These are phyloP conservation scores for Gamsiella multidivaricata DNA, from an alignment of 192 early-diverging fungal genomes.

Conservation along the genomic window DNA sequence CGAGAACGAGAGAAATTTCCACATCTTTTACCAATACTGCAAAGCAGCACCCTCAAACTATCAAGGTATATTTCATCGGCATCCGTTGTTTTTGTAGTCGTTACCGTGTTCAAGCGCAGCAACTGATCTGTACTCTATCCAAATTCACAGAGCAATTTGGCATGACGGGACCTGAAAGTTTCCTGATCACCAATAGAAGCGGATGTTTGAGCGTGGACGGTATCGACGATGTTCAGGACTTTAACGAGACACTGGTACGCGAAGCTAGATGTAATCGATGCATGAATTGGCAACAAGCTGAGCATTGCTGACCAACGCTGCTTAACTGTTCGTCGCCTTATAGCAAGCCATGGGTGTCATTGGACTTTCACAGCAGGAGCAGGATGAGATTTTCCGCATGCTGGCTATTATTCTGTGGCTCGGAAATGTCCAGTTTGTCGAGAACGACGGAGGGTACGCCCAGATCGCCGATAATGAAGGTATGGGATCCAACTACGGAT, in stretches of 20 bases:
- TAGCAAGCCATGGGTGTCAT: conserved; percentile 93
- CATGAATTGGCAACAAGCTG: background rate
- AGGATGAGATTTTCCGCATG: conserved; percentile 90
- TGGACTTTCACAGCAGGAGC: conserved; percentile 82
- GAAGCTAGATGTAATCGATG: background rate
- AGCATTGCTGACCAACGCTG: background rate
- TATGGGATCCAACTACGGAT: too few relatives aligned
- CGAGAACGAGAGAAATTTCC: conserved; percentile 96
- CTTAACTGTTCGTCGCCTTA: background rate
- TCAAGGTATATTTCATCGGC: conserved; percentile 58
- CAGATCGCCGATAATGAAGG: conserved; percentile 68
- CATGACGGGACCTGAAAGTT: conserved; percentile 83
- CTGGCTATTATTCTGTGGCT: conserved; percentile 95
- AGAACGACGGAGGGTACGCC: conserved; percentile 82
- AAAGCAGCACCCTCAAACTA: conserved; percentile 82
- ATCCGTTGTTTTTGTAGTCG: background rate
- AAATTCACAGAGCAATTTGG: conserved; percentile 65
- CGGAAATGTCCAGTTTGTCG: conserved; percentile 92
- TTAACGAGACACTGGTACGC: conserved; percentile 79
- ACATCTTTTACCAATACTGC: conserved; percentile 94
- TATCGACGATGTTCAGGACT: conserved; percentile 92
- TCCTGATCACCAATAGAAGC: conserved; percentile 76
- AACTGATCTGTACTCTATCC: conserved; percentile 3
- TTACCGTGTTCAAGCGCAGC: conserved; percentile 17
- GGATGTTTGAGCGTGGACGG: conserved; percentile 89